Evolutionary conservation across 345 rosid species (phyloP).

Genomic region (Chamaenerion angustifolium): DNA sequence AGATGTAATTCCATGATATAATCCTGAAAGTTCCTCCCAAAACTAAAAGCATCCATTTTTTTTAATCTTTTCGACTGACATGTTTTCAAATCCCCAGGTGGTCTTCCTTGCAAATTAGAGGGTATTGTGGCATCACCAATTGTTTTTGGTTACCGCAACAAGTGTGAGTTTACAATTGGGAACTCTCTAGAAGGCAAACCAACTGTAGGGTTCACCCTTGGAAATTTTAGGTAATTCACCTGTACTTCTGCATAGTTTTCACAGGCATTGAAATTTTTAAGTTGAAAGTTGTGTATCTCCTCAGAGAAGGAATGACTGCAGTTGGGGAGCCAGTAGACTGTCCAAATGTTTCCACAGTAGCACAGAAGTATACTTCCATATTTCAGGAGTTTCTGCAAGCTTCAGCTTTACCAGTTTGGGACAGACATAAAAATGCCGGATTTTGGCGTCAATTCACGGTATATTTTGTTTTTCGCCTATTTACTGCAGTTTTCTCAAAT

Average conservation of each 20-base stretch:
- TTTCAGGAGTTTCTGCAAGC: slow-evolving; percentile 67
- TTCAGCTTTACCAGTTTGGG: slow-evolving; percentile 76
- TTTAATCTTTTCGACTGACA: slow-evolving; percentile 1
- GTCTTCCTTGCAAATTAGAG: slow-evolving; percentile 77
- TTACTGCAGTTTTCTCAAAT: background rate
- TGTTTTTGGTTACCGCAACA: slow-evolving; percentile 78
- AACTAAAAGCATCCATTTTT: too few species aligned
- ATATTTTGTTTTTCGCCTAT: slow-evolving; percentile 14
- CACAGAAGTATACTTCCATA: slow-evolving; percentile 58
- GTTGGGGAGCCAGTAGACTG: slow-evolving; percentile 81
- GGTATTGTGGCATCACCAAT: slow-evolving; percentile 80
- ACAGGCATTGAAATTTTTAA: slow-evolving; percentile 6
- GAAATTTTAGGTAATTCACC: slow-evolving; percentile 64
- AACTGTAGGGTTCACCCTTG: slow-evolving; percentile 85
- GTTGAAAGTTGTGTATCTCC: slow-evolving; percentile 12
- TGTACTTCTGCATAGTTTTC: slow-evolving; percentile 2
- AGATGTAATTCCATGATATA: too few species aligned
- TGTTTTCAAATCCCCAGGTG: slow-evolving; percentile 34
- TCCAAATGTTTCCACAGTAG: slow-evolving; percentile 74
- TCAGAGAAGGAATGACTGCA: slow-evolving; percentile 92
- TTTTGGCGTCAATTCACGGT: slow-evolving; percentile 97
- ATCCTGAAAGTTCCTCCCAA: too few species aligned
- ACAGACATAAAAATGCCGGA: slow-evolving; percentile 69
- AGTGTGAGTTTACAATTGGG: slow-evolving; percentile 88
- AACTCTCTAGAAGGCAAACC: slow-evolving; percentile 65